Evolutionary conservation across 1,284 basidiomycete species (phyloP), one percentile per base, ranked within the genome.

Genomic region (Irpex sp.): DNA sequence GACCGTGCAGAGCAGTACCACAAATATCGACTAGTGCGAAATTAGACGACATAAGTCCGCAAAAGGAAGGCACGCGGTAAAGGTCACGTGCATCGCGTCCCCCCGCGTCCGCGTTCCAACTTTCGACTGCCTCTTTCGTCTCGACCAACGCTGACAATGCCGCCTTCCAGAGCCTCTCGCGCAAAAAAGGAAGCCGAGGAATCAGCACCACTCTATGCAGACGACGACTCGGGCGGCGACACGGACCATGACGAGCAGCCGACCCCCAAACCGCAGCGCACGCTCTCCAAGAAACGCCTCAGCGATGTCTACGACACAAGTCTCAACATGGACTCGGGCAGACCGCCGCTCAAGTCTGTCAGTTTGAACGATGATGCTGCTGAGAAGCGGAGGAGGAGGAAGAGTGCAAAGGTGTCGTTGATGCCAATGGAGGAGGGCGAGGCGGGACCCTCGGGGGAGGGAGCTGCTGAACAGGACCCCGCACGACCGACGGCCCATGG

Each of bases 341-440:
- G 85, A 64, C 73, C 74, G 38, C 83, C 83, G 15, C 73, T 84
- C 64, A 82, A 82, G 69, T 76, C 83, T 9, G 86, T 88, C 56
- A 89, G 86, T 67, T 85, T 92, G 65, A 93, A 93, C 72, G 91
- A 93, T 69, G 91, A 93, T 74, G 83, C 83, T 4, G 90, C 90
- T 0, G 91, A 93, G 79, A 92, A 91, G 72, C 81, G 91, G 56
- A 80, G 86, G 64, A 78, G 91, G 60, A 79, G 91, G 71, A 91
- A 91, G 79, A 92, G 90, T 68, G 83, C 82, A 7, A 91, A 89
- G 72, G 73, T 85, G 9, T 66, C 68, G 8, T 8, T 56, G 54
- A 40, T 69, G 47, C 60, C 66, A 4, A 63, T 63, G 21, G 87
- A 88, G 34, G 80, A 80, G 58, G 75, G 79, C 6, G 77, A 85